These are phyloP conservation scores for Stemphylium lycopersici DNA, from an alignment of 2,329 filamentous ascomycete species.

Conservation along the genomic window DNA sequence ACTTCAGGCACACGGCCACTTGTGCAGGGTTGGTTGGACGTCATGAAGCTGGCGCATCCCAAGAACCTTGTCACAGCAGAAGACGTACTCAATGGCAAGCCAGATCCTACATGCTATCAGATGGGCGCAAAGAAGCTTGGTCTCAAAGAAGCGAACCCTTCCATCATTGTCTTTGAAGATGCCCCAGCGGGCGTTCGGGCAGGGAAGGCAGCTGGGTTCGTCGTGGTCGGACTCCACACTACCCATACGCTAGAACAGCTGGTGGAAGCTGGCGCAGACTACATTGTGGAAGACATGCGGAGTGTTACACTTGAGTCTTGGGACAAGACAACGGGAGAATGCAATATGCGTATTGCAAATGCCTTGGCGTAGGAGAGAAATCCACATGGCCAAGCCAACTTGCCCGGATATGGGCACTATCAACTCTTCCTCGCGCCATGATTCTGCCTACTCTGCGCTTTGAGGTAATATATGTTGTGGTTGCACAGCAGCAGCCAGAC, in stretches of 20 bases:
- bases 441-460: constrained; percentile 7
- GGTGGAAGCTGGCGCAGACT: constrained; percentile 78
- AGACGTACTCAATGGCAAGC: constrained; percentile 57
- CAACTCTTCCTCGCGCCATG: constrained; percentile 4
- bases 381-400: constrained; percentile 6
- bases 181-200: constrained; percentile 83
- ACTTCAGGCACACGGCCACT: constrained; percentile 57
- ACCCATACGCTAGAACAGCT: constrained; percentile 79
- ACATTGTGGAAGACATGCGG: constrained; percentile 79
- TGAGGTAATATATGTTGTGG: neutral
- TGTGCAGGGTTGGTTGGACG: constrained; percentile 58
- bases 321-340: constrained; percentile 61
- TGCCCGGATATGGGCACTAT: neutral
- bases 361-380: constrained; percentile 52
- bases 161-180: constrained; percentile 83
- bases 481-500: constrained; percentile 28
- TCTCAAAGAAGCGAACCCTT: constrained; percentile 48
- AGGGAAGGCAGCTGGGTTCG: constrained; percentile 85
- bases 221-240: constrained; percentile 82
- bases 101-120: constrained; percentile 57
- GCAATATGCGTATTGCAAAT: constrained; percentile 72
- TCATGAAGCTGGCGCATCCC: constrained; percentile 56
- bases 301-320: constrained; percentile 69
- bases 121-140: constrained; percentile 52
- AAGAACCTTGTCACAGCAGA: constrained; percentile 57